Conservation (phyloP, 2,329 filamentous ascomycete species). For the Macrophomina pseudophaseolina region DNA sequence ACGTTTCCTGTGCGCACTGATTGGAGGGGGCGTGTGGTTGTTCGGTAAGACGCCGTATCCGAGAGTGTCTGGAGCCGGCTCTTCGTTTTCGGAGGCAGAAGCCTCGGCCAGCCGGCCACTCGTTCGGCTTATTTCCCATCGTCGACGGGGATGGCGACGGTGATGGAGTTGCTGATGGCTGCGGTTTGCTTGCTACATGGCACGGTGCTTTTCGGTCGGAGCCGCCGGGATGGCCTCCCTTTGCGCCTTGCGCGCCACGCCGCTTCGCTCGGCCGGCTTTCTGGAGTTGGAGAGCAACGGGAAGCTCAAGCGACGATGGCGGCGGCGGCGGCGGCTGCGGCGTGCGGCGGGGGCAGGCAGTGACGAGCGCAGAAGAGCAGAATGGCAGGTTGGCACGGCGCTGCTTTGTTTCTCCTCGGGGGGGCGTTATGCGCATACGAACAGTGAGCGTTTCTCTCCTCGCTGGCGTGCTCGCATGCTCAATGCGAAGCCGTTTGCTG, state of each 20-base stretch:
- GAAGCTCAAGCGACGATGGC: slow-evolving; percentile 4
- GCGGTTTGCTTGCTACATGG: background rate
- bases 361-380: background rate
- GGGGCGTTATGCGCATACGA: slow-evolving; percentile 14
- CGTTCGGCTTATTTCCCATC: slow-evolving; percentile 1
- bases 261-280: background rate
- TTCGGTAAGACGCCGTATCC: slow-evolving; percentile 11
- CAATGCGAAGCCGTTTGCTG: background rate
- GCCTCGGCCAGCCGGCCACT: slow-evolving; percentile 14
- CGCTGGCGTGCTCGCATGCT: background rate
- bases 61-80: background rate
- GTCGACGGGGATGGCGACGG: background rate
- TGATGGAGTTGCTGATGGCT: background rate
- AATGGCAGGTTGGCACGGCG: background rate
- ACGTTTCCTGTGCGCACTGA: background rate
- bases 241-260: slow-evolving; percentile 13
- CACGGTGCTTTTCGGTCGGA: background rate
- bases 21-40: background rate
- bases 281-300: no score
- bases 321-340: slow-evolving; percentile 8
- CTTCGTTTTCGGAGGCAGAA: background rate
- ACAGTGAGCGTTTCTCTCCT: background rate
- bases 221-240: background rate
- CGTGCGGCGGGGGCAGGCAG: slow-evolving; percentile 9
- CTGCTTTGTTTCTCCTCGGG: background rate